A percentile compares a stretch with the other conserved stretches of the same genome.
phyloP scores from a whole-genome alignment of 129 eudicot species.

The Oenanthe sinensis region DNA sequence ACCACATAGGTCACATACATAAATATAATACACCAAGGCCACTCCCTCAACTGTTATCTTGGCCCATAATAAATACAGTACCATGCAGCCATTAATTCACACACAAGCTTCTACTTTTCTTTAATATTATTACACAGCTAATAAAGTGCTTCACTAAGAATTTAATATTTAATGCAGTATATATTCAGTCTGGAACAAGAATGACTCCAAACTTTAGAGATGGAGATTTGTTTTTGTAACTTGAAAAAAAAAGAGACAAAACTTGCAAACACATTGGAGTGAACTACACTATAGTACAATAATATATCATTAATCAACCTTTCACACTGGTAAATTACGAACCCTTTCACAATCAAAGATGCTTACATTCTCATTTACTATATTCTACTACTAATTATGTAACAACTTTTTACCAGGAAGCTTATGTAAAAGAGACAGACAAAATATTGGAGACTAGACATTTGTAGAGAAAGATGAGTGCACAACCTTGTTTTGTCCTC shows the following conservation, averaged over 20 bases:
- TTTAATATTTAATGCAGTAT: background rate
- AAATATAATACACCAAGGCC: background rate
- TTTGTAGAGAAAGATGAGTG: conserved; percentile 45
- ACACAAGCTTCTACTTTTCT: background rate
- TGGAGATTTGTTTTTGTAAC: no score
- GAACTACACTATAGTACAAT: background rate
- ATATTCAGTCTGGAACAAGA: conserved; percentile 20
- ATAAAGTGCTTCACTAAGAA: background rate
- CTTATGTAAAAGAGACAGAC: conserved; percentile 7
- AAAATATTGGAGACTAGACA: conserved; percentile 26
- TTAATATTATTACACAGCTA: background rate
- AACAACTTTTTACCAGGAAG: conserved; percentile 9
- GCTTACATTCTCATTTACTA: background rate
- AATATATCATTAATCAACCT: background rate
- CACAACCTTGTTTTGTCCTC: conserved; percentile 71
- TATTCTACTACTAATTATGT: background rate
- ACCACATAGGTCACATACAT: background rate
- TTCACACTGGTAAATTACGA: background rate
- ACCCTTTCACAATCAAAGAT: background rate
- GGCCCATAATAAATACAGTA: conserved; percentile 3
- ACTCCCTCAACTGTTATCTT: background rate
- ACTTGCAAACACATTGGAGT: background rate
- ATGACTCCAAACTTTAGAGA: background rate
- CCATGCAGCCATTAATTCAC: background rate
- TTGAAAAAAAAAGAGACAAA: background rate